Percentiles rank a stretch among this genome's conserved stretches.
These are phyloP conservation scores for Penicillium cosmopolitanum DNA, from an alignment of 495 filamentous ascomycete species.

Conservation along the genomic window DNA sequence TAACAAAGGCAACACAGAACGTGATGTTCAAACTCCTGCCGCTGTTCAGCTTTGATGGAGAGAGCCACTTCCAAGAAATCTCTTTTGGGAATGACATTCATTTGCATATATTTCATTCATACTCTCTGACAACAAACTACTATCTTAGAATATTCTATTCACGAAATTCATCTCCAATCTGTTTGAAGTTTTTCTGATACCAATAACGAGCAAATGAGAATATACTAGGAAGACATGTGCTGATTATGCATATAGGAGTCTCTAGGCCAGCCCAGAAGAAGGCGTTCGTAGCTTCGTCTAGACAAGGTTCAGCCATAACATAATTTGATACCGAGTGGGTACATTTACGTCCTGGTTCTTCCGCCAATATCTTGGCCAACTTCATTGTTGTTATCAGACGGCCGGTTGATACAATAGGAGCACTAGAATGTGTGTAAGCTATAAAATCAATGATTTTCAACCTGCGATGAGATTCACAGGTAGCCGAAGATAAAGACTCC, in stretches of 20 bases:
- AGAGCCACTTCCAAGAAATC: too few species aligned
- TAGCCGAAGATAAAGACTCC: background rate
- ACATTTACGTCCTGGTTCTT: background rate
- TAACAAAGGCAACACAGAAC: background rate
- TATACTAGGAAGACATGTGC: constrained; percentile 3
- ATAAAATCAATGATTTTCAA: background rate
- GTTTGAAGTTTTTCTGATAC: background rate
- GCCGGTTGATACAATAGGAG: background rate
- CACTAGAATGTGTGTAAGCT: background rate
- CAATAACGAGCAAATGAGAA: background rate
- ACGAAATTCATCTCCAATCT: too few species aligned
- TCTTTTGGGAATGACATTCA: too few species aligned
- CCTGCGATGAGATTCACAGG: background rate
- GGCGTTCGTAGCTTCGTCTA: background rate
- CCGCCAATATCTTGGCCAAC: background rate
- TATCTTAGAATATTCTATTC: too few species aligned
- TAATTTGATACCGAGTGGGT: background rate
- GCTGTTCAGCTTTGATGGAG: too few species aligned
- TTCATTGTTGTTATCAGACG: background rate
- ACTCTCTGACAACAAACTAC: too few species aligned
- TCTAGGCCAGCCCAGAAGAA: background rate
- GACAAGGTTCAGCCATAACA: background rate
- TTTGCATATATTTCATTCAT: too few species aligned
- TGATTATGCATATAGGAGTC: background rate
- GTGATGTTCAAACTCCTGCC: too few species aligned